Evolutionary conservation across 768 basidiomycete genomes (phyloP).

Genomic region (Strobilomyces confusus): DNA sequence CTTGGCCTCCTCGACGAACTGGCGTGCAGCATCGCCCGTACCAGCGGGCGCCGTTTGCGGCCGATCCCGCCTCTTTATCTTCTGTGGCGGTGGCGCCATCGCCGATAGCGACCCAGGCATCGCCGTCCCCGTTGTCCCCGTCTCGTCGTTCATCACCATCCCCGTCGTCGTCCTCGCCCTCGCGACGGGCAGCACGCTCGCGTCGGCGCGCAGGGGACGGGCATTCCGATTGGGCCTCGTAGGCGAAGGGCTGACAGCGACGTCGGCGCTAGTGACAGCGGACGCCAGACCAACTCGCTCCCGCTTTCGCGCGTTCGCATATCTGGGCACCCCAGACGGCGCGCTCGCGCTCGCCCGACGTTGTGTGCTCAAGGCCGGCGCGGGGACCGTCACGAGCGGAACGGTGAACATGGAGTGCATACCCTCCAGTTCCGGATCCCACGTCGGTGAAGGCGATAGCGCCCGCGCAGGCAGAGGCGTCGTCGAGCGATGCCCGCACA

Average conservation of each 20-base stretch:
- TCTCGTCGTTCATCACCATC: not conserved
- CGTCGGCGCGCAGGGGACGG: not conserved
- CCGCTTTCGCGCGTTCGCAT: not conserved
- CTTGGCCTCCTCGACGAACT: constrained; percentile 12
- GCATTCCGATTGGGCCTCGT: not conserved
- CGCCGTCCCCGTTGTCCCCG: not conserved
- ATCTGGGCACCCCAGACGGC: not conserved
- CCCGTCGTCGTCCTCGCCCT: not conserved
- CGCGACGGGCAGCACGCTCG: not conserved
- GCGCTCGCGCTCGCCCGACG: not conserved
- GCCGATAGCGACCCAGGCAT: not conserved
- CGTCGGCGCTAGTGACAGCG: not conserved
- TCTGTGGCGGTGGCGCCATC: not conserved
- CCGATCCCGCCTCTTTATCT: constrained; percentile 10
- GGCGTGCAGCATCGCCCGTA: constrained; percentile 7
- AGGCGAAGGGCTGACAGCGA: not conserved
- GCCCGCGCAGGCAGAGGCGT: not conserved
- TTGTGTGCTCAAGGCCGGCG: not conserved
- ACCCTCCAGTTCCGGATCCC: not conserved
- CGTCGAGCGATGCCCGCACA: constrained; percentile 19
- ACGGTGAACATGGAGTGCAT: constrained; percentile 30
- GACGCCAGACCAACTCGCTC: not conserved
- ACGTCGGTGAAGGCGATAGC: not conserved
- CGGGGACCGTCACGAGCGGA: constrained; percentile 25
- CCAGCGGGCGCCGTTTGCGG: constrained; percentile 26